Conservation (phyloP, 768 basidiomycete genomes). For the Suillus weaverae region DNA sequence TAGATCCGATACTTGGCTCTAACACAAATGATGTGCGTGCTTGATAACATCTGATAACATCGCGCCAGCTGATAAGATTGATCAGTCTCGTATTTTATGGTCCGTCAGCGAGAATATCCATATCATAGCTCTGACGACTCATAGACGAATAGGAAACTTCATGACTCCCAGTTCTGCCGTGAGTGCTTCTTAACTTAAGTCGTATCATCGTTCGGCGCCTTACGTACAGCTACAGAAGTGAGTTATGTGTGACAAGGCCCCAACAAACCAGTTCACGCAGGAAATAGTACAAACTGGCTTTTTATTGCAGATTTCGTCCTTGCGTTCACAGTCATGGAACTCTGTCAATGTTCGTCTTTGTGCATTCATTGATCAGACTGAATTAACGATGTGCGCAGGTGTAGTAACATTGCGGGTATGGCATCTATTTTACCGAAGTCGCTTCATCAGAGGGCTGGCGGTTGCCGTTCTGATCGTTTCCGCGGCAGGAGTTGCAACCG, state of each 20-base stretch:
- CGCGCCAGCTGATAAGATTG: background rate
- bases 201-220: background rate
- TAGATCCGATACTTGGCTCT: slow-evolving; percentile 3
- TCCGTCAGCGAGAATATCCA: background rate
- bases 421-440: slow-evolving; percentile 16
- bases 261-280: background rate
- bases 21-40: background rate
- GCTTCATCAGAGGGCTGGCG: slow-evolving; percentile 6
- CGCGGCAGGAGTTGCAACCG: background rate
- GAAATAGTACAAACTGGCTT: background rate
- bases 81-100: background rate
- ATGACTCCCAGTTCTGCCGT: background rate
- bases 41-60: background rate
- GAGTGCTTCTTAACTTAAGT: background rate
- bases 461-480: background rate
- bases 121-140: background rate
- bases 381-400: slow-evolving; percentile 5
- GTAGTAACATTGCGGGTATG: slow-evolving; percentile 21
- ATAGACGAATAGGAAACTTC: background rate
- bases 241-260: background rate
- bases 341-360: slow-evolving; percentile 21
- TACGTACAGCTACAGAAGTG: background rate
- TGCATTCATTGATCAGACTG: background rate
- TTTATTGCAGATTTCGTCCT: background rate
- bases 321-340: background rate